Evolutionary conservation across 1,284 basidiomycete genomes (phyloP).

Genomic region (Apiotrichum brassicae): DNA sequence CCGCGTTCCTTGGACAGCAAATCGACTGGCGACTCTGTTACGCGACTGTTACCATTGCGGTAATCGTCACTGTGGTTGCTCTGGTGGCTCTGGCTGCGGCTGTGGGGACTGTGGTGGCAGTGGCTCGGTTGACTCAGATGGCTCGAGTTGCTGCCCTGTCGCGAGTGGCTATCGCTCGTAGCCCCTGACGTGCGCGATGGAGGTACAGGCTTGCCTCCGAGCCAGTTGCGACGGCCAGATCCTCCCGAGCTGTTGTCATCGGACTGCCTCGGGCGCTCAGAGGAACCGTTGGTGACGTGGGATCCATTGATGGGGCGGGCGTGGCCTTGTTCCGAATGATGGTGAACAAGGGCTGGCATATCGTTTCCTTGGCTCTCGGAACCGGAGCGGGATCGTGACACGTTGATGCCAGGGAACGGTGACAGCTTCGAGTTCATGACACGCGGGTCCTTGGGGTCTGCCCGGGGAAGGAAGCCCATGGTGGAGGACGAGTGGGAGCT

Average conservation of each 20-base stretch:
- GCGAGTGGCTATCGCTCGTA: background rate
- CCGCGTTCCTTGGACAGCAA: constrained; percentile 12
- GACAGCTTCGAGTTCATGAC: constrained; percentile 67
- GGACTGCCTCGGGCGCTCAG: background rate
- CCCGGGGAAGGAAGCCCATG: constrained; percentile 57
- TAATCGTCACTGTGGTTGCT: constrained; percentile 5
- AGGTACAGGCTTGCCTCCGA: background rate
- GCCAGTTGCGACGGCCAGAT: background rate
- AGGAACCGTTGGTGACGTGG: background rate
- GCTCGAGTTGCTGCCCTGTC: constrained; percentile 5
- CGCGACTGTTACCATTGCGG: background rate
- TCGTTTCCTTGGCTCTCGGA: constrained; percentile 9
- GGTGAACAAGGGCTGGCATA: constrained; percentile 28
- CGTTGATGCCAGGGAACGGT: constrained; percentile 77
- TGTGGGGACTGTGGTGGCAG: background rate
- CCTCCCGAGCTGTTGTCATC: constrained; percentile 3
- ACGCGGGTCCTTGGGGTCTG: constrained; percentile 51
- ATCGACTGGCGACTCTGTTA: constrained; percentile 12
- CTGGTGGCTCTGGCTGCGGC: background rate
- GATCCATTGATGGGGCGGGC: background rate
- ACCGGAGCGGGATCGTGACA: constrained; percentile 14
- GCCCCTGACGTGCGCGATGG: background rate
- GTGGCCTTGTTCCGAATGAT: constrained; percentile 27
- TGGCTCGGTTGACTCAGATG: background rate
- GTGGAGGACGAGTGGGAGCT: constrained; percentile 24